These are phyloP conservation scores for Silene noctiflora DNA, from an alignment of 179 eudicot species.

Conservation along the genomic window DNA sequence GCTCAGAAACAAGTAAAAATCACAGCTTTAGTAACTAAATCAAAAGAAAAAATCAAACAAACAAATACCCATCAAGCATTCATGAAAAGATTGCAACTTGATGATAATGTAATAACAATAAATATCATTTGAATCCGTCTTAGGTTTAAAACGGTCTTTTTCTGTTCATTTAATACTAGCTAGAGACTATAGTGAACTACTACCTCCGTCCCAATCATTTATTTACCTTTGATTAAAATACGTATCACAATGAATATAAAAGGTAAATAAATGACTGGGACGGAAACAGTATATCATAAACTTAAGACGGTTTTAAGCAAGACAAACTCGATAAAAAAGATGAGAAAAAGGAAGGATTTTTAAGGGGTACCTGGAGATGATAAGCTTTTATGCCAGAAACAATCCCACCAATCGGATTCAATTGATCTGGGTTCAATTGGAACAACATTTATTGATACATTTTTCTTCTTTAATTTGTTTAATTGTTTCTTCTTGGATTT, in stretches of 20 bases:
- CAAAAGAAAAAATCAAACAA: background rate
- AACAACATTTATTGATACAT: slow-evolving; percentile 36
- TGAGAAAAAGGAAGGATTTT: background rate
- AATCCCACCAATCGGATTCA: slow-evolving; percentile 95
- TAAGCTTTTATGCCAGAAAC: slow-evolving; percentile 64
- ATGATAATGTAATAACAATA: background rate
- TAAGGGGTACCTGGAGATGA: slow-evolving; percentile 45
- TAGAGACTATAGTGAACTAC: no score
- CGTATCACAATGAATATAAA: no score
- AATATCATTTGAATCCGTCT: background rate
- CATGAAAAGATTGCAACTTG: slow-evolving; percentile 13
- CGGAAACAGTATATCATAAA: no score
- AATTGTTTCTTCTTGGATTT: slow-evolving; percentile 43
- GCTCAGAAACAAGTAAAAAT: slow-evolving; percentile 8
- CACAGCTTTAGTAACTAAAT: background rate
- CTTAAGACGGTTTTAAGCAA: no score
- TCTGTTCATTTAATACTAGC: no score
- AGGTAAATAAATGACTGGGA: no score
- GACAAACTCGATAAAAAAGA: background rate
- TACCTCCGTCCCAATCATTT: no score
- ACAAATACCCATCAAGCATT: slow-evolving; percentile 18
- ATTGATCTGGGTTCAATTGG: slow-evolving; percentile 54
- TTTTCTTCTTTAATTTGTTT: slow-evolving; percentile 46
- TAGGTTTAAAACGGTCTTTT: no score
- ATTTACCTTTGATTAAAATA: no score